Percentiles rank a stretch among this genome's conserved stretches.
phyloP scores from a whole-genome alignment of 257 asterid species.

The Ehretia macrophylla region DNA sequence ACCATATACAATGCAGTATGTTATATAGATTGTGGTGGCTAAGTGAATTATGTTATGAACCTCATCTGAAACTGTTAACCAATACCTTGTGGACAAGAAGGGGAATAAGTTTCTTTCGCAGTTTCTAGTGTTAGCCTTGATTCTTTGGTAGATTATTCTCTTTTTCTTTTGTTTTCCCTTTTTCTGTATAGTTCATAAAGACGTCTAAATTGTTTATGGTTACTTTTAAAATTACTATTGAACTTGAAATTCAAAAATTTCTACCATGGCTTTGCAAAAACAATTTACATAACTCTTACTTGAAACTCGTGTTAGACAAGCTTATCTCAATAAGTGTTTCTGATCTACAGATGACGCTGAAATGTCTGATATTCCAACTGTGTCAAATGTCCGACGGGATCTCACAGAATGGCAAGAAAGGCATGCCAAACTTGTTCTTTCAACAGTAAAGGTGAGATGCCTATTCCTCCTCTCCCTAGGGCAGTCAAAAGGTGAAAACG shows the following conservation, averaged over 20 bases:
- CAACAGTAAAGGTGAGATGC: constrained; percentile 69
- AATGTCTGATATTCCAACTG: constrained; percentile 66
- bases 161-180: neutral
- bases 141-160: neutral
- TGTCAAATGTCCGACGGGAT: constrained; percentile 86
- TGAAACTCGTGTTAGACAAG: neutral
- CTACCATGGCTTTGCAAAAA: neutral
- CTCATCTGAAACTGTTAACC: too few species aligned
- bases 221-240: too few species aligned
- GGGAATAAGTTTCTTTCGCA: too few species aligned
- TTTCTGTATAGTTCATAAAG: neutral
- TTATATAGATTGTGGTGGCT: too few species aligned
- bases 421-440: constrained; percentile 87
- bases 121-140: neutral
- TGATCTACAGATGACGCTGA: constrained; percentile 65
- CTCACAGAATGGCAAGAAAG: constrained; percentile 91
- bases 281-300: too few species aligned
- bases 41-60: too few species aligned
- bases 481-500: neutral
- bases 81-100: too few species aligned
- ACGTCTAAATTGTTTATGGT: neutral
- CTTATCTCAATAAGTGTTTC: constrained; percentile 20
- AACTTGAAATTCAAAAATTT: neutral
- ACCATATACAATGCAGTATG: too few species aligned
- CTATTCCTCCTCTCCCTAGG: neutral